Conservation (phyloP, 345 rosid genomes). For the Gossypium australe region DNA sequence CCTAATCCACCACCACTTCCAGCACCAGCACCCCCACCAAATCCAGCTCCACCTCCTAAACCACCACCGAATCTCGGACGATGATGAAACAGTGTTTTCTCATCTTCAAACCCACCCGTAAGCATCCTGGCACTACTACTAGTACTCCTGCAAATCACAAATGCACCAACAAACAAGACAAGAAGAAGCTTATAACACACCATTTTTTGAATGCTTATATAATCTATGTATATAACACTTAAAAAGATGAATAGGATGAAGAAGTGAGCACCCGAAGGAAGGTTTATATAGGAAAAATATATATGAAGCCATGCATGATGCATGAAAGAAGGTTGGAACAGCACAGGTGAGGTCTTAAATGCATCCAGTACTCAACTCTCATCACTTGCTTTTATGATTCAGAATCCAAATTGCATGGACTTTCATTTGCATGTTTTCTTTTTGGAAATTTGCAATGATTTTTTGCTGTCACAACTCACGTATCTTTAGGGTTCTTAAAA, state of each 20-base stretch:
- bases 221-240: neutral
- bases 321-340: neutral
- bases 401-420: neutral
- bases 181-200: conserved; percentile 28
- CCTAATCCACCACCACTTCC: conserved; percentile 28
- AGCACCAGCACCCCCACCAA: conserved; percentile 30
- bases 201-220: neutral
- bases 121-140: conserved; percentile 32
- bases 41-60: conserved; percentile 12
- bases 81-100: conserved; percentile 30
- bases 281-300: conserved; percentile 18
- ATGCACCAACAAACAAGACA: conserved; percentile 29
- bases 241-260: conserved; percentile 13
- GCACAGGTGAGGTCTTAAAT: conserved; percentile 19
- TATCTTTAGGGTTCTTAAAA: neutral
- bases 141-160: conserved; percentile 21
- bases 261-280: neutral
- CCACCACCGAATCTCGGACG: conserved; percentile 17
- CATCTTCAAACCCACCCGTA: conserved; percentile 27
- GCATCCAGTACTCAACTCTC: conserved; percentile 29
- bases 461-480: neutral
- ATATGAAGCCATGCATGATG: neutral
- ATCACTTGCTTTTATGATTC: neutral
- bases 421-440: too few relatives aligned
- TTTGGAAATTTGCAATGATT: neutral